Percentiles rank a stretch among this genome's conserved stretches.
phyloP scores from a whole-genome alignment of 2,329 filamentous ascomycete genomes.

The Fusarium incarnatum region DNA sequence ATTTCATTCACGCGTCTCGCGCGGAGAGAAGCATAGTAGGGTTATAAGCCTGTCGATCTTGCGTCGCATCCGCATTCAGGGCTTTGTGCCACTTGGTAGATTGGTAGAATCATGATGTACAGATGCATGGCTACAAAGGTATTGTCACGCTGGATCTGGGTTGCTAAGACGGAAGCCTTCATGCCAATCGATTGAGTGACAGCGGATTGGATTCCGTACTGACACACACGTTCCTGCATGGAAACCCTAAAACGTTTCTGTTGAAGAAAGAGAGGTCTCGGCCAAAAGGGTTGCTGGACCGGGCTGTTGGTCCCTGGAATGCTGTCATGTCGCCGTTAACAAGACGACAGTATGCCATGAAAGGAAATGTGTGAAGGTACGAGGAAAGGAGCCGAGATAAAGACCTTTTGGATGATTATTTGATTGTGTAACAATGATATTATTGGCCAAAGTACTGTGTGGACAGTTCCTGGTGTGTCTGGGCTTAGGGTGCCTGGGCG shows the following conservation, averaged over 20 bases:
- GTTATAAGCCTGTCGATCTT: constrained; percentile 26
- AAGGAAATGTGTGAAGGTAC: background rate
- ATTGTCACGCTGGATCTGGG: constrained; percentile 34
- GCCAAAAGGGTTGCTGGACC: background rate
- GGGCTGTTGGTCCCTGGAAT: constrained; percentile 25
- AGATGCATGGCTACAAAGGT: constrained; percentile 4
- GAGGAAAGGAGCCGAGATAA: background rate
- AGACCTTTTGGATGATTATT: background rate
- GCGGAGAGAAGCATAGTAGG: background rate
- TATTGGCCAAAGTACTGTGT: too few relatives aligned
- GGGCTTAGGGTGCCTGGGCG: background rate
- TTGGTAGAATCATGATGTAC: background rate
- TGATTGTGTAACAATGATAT: too few relatives aligned
- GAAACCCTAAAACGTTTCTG: constrained; percentile 3
- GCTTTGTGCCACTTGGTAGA: background rate
- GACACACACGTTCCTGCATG: constrained; percentile 14
- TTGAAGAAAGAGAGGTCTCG: background rate
- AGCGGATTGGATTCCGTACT: constrained; percentile 15
- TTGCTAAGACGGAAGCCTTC: constrained; percentile 37
- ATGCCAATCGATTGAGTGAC: constrained; percentile 18
- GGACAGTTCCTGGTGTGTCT: background rate
- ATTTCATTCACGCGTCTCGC: background rate
- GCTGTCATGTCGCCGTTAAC: background rate
- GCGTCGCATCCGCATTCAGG: constrained; percentile 25
- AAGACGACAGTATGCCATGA: background rate